These are phyloP conservation scores for Ceratobasidium sp. DNA, from an alignment of 1,284 basidiomycete species.

Conservation along the genomic window DNA sequence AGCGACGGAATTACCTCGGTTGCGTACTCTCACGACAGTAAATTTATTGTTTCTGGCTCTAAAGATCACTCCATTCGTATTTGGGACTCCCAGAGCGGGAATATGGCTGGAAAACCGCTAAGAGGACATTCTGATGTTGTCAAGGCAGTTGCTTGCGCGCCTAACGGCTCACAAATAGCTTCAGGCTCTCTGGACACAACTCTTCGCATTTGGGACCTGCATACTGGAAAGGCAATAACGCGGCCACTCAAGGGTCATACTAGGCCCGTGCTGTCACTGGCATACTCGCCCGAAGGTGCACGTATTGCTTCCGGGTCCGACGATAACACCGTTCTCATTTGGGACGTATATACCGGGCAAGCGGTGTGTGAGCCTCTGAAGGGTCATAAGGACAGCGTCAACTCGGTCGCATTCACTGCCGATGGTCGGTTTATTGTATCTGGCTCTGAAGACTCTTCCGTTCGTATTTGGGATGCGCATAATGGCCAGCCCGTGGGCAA, in stretches of 20 bases:
- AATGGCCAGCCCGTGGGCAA: too few species aligned
- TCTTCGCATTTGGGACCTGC: neutral
- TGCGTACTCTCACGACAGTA: conserved; percentile 1
- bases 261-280: too few species aligned
- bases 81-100: neutral
- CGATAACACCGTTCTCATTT: neutral
- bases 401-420: neutral
- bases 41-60: conserved; percentile 18
- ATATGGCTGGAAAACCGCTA: neutral
- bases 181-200: conserved; percentile 1
- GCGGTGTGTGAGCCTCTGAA: neutral
- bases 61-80: conserved; percentile 14
- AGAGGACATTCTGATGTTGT: neutral
- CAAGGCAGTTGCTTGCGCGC: neutral
- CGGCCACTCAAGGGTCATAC: too few species aligned
- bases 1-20: neutral
- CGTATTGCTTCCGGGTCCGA: too few species aligned
- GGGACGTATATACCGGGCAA: neutral
- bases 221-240: too few species aligned
- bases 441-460: neutral
- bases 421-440: neutral
- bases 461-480: neutral
- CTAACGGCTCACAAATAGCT: neutral
- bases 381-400: neutral
- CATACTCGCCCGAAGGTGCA: too few species aligned